Conservation (phyloP, 495 filamentous ascomycete species). For the Penicillium parvum region DNA sequence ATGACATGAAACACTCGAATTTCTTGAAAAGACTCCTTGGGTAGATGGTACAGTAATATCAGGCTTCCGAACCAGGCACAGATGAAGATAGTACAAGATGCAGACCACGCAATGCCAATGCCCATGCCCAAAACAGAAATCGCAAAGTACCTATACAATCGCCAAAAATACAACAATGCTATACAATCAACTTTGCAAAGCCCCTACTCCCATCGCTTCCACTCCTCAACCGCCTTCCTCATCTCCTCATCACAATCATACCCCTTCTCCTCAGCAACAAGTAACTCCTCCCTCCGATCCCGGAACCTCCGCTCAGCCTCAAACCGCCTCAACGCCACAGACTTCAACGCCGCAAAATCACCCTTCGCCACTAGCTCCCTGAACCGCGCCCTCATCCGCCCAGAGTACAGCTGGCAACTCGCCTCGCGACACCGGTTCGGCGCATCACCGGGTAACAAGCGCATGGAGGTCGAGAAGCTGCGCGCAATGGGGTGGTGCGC, state of each 20-base stretch:
- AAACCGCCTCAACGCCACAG: slow-evolving; percentile 33
- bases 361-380: slow-evolving; percentile 51
- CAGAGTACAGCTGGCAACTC: slow-evolving; percentile 70
- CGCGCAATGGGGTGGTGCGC: slow-evolving; percentile 49
- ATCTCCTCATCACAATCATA: slow-evolving; percentile 46
- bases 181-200: background rate
- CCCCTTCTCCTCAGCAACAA: slow-evolving; percentile 39
- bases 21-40: too few relatives aligned
- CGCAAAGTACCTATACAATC: background rate
- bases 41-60: too few relatives aligned
- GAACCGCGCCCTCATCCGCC: slow-evolving; percentile 67
- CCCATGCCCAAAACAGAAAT: background rate
- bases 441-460: slow-evolving; percentile 42
- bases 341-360: slow-evolving; percentile 50
- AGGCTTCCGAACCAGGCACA: too few relatives aligned
- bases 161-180: background rate
- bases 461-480: slow-evolving; percentile 47
- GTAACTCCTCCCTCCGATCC: slow-evolving; percentile 39
- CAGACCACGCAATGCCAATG: background rate
- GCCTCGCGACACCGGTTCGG: slow-evolving; percentile 45
- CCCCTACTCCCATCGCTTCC: slow-evolving; percentile 51
- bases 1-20: slow-evolving; percentile 1
- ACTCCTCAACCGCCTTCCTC: slow-evolving; percentile 46
- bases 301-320: slow-evolving; percentile 44
- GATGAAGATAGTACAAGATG: background rate